Evolutionary conservation across 306 rosid species (phyloP), one percentile per base, ranked within the genome.

Genomic region (Urtica urens): DNA sequence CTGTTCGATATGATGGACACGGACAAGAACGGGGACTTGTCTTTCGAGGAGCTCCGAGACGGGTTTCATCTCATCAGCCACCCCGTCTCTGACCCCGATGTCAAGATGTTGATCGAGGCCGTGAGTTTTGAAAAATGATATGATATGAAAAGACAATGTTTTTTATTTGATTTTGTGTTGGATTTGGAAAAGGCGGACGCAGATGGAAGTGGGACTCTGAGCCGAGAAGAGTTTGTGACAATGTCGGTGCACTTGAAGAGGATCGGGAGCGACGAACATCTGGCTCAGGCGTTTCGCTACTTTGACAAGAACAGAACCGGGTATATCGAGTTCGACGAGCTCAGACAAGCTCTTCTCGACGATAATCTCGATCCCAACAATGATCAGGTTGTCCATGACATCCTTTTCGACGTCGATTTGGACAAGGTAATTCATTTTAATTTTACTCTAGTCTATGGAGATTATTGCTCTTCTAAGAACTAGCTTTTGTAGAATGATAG

Each of bases 361-460:
- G 90, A 81, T 48, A 51, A 29, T 31, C 44, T 50, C 1, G 77
- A 38, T 30, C 62, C 46, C 11, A 47, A 17, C 24, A 54, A 68
- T 10, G 97, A 90, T 51, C 64, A 90, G 49, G 77, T 72, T 34
- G 61, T 84, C 67, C 70, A 51, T 59, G 97, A 90, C 58, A 81
- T 90, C 58, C 64, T 90, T 31, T 78, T 65, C 26, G 97, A 90
- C 17, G 93, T 72, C 34, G 95, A 90, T 72, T 68, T 80, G 65
- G 95, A 90, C 51, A 90, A 81, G 95, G 97, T 88, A 78, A 57
- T 27, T 17, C 21, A n/a, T n/a, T n/a, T n/a, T n/a, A n/a, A n/a
- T n/a, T n/a, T n/a, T n/a, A n/a, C n/a, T n/a, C n/a, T n/a, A n/a
- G n/a, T n/a, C n/a, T n/a, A n/a, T n/a, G n/a, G n/a, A n/a, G n/a